These are phyloP conservation scores for Myriosclerotinia duriaeana DNA, from an alignment of 2,329 filamentous ascomycete genomes.

Conservation along the genomic window DNA sequence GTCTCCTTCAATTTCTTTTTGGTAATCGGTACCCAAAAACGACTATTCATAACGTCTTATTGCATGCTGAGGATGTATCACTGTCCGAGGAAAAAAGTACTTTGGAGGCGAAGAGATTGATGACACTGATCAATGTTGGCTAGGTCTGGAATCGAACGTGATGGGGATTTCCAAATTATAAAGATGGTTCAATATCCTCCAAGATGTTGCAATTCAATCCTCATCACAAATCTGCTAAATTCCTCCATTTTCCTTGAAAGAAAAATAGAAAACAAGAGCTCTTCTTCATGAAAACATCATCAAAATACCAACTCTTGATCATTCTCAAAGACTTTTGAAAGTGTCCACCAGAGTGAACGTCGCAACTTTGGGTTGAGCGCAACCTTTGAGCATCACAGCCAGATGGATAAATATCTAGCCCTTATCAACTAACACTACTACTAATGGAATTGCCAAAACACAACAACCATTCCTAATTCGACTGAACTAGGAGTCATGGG, in stretches of 20 bases:
- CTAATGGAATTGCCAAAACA: slow-evolving; percentile 14
- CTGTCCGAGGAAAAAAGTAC: neutral
- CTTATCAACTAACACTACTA: too few relatives aligned
- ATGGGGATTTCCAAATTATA: neutral
- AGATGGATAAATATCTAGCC: neutral
- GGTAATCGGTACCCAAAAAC: neutral
- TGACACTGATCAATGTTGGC: neutral
- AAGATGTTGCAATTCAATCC: neutral
- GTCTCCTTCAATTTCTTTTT: neutral
- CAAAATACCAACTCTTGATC: neutral
- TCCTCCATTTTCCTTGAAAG: neutral
- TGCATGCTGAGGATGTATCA: neutral
- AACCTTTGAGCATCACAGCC: neutral
- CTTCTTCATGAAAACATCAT: neutral
- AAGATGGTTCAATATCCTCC: neutral
- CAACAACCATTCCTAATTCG: slow-evolving; percentile 25
- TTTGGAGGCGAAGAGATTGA: neutral
- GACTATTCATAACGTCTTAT: neutral
- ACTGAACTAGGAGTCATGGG: slow-evolving; percentile 19
- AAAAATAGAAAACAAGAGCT: neutral
- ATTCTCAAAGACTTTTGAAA: neutral
- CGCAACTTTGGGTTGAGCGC: slow-evolving; percentile 4
- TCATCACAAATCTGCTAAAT: neutral
- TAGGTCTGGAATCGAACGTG: neutral
- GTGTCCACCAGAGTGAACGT: neutral